Percentiles rank a stretch among this genome's conserved stretches.
phyloP scores from a whole-genome alignment of 768 basidiomycete genomes.

The Pisolithus sp. region DNA sequence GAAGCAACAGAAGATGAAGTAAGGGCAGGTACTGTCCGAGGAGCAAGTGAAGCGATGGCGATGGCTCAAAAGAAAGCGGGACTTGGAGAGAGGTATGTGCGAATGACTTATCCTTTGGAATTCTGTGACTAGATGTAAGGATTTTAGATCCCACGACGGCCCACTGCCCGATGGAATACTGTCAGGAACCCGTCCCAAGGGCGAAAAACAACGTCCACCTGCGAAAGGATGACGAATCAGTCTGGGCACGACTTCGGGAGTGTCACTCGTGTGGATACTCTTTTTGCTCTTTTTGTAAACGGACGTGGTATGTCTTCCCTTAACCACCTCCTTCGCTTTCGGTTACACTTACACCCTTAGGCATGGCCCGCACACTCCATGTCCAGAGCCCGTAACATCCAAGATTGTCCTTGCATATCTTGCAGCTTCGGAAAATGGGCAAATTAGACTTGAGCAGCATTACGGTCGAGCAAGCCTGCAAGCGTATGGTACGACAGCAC shows the following conservation, averaged over 20 bases:
- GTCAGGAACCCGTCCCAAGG: constrained; percentile 72
- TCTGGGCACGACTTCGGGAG: constrained; percentile 67
- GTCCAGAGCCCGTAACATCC: constrained; percentile 63
- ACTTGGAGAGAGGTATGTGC: constrained; percentile 58
- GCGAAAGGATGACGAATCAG: constrained; percentile 45
- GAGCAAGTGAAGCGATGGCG: constrained; percentile 66
- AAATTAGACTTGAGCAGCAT: constrained; percentile 48
- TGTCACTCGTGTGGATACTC: constrained; percentile 69
- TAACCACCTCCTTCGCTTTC: background rate
- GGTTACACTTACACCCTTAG: constrained; percentile 29
- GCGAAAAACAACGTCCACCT: too few species aligned
- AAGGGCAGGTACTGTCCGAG: constrained; percentile 58
- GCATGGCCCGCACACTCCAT: constrained; percentile 77
- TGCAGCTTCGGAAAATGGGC: constrained; percentile 43
- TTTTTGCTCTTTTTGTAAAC: constrained; percentile 78
- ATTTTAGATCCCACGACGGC: constrained; percentile 67
- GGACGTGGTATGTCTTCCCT: constrained; percentile 55
- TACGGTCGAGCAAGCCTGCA: constrained; percentile 59
- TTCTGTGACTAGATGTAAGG: background rate
- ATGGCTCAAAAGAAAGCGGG: constrained; percentile 67
- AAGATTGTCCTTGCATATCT: constrained; percentile 64
- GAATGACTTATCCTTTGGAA: background rate
- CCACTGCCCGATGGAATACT: constrained; percentile 73
- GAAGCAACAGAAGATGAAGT: constrained; percentile 70
- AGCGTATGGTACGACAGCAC: constrained; percentile 53